Evolutionary conservation across 1,284 basidiomycete species (phyloP).

Genomic region (Papiliotrema flavescens): DNA sequence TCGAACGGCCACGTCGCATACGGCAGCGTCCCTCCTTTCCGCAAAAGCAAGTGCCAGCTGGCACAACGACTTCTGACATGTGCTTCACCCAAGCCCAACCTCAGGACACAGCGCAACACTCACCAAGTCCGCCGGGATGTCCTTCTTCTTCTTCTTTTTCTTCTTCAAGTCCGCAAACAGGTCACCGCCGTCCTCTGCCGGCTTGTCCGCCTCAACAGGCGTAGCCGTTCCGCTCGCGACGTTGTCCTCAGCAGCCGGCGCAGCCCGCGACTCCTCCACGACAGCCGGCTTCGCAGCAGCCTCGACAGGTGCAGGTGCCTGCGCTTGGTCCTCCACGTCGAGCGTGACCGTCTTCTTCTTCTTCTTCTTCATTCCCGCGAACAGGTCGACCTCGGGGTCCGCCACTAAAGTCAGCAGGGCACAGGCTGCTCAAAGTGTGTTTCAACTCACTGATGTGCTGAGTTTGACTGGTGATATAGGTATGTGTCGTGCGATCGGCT

Average conservation of each 20-base stretch:
- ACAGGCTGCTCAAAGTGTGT: not conserved
- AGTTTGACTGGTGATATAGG: not conserved
- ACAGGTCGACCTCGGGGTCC: conserved; percentile 51
- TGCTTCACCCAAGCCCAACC: too few species aligned
- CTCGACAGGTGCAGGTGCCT: conserved; percentile 10
- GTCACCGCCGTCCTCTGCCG: conserved; percentile 34
- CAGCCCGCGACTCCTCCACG: conserved; percentile 34
- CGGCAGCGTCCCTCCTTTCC: too few species aligned
- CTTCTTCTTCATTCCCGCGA: conserved; percentile 55
- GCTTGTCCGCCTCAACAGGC: conserved; percentile 20
- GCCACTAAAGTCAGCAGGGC: conserved; percentile 30
- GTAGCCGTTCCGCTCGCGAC: conserved; percentile 22
- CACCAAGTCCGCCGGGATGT: conserved; percentile 46
- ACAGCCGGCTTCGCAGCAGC: conserved; percentile 25
- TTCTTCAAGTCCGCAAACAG: conserved; percentile 56
- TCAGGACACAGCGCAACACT: conserved; percentile 3
- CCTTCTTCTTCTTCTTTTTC: conserved; percentile 54
- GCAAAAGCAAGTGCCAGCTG: too few species aligned
- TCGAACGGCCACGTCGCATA: too few species aligned
- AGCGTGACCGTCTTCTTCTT: conserved; percentile 51
- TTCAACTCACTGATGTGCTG: not conserved
- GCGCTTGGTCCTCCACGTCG: conserved; percentile 38
- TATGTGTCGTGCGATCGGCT: not conserved
- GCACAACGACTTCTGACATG: too few species aligned
- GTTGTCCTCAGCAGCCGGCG: conserved; percentile 16